Evolutionary conservation across 352 stramenopile species (phyloP).

Genomic region (Pythium chondricola): DNA sequence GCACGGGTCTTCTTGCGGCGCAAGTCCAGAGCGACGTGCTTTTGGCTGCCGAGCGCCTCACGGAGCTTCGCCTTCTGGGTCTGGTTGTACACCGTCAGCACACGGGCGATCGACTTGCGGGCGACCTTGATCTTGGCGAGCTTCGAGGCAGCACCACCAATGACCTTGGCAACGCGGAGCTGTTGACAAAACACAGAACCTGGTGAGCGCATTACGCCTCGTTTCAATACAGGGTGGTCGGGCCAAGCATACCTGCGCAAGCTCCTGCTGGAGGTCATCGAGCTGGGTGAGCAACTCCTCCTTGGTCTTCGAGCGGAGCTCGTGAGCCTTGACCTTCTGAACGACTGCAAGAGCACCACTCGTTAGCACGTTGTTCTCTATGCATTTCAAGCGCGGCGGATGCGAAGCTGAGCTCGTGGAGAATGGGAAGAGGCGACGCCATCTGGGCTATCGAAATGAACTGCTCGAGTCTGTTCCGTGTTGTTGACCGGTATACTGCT

Average conservation of each 20-base stretch:
- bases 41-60: constrained; percentile 90
- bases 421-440: too few species aligned
- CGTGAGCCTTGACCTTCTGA: constrained; percentile 95
- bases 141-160: constrained; percentile 97
- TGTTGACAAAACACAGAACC: constrained; percentile 22
- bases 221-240: too few species aligned
- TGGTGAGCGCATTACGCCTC: too few species aligned
- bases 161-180: constrained; percentile 99
- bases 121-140: constrained; percentile 99
- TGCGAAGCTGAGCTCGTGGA: too few species aligned
- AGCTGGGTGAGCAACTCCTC: constrained; percentile 97
- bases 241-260: constrained; percentile 76
- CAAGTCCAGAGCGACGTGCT: constrained; percentile 98
- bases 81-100: constrained; percentile 99
- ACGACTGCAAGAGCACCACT: constrained; percentile 15
- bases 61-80: constrained; percentile 97
- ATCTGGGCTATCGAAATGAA: too few species aligned
- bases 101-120: constrained; percentile 98
- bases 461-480: too few species aligned
- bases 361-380: too few species aligned
- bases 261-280: constrained; percentile 97
- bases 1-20: constrained; percentile 98
- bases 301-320: constrained; percentile 97
- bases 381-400: too few species aligned
- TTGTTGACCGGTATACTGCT: too few species aligned